Evolutionary conservation across 176 grass and related monocot genomes (phyloP).

Genomic region (Hsuehochloa calcarea): DNA sequence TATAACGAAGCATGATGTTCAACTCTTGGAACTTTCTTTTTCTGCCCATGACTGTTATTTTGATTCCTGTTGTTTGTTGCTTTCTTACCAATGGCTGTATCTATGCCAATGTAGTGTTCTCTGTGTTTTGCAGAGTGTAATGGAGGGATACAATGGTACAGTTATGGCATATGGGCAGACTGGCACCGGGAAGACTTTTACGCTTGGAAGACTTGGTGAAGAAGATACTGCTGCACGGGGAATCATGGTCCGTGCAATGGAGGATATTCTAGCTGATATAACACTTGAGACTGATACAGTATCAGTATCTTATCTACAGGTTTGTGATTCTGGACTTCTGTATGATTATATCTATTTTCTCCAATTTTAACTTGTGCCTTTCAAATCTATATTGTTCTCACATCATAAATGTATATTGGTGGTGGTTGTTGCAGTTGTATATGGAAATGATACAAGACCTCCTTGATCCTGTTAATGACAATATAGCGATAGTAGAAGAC

Average conservation of each 20-base stretch:
- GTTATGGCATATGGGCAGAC: slow-evolving; percentile 99
- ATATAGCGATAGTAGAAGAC: slow-evolving; percentile 98
- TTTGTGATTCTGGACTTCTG: slow-evolving; percentile 29
- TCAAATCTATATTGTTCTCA: background rate
- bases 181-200: slow-evolving; percentile 99
- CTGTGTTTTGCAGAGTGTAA: slow-evolving; percentile 70
- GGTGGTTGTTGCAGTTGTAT: slow-evolving; percentile 63
- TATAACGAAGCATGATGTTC: slow-evolving; percentile 3
- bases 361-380: background rate
- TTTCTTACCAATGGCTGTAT: background rate
- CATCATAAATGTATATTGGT: slow-evolving; percentile 21
- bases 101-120: background rate
- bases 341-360: background rate
- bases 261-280: slow-evolving; percentile 94
- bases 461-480: slow-evolving; percentile 96
- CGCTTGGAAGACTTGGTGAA: slow-evolving; percentile 94
- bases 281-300: slow-evolving; percentile 65
- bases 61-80: slow-evolving; percentile 13
- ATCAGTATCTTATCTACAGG: slow-evolving; percentile 98
- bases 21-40: background rate
- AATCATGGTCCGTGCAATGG: slow-evolving; percentile 99
- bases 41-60: background rate
- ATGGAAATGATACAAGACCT: slow-evolving; percentile 99
- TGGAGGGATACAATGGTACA: slow-evolving; percentile 98
- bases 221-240: slow-evolving; percentile 93